Base-by-base conservation (phyloP, 2,329 filamentous ascomycete species). In the Macrophomina pseudophaseolina region DNA sequence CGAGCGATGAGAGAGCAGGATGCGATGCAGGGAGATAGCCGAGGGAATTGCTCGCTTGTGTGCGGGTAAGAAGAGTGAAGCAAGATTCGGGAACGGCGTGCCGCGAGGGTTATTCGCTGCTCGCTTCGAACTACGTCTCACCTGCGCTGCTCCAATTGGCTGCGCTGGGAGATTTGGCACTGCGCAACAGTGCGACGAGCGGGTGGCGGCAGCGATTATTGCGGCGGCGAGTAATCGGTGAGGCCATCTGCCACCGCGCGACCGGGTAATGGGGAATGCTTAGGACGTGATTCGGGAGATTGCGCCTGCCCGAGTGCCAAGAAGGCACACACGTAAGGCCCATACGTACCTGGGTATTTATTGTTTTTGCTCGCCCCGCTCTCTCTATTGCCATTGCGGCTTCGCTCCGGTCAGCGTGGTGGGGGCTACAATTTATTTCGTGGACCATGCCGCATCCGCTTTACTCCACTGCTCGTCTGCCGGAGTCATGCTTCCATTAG, bases 1-100 rank as follows among this genome's bases (percentile, higher is more conserved):
- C 7, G 35, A 38, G 11, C 7, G 16, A n/a, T 8, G 44, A 18
- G 44, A 48, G 44, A 18, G 44, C 8, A n/a, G n/a, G 44, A 4
- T 48, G 44, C n/a, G 44, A 48, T 48, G 44, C 44, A 16, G 44
- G 44, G 44, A 48, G 44, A 48, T 48, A n/a, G 44, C 44, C 44
- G 44, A 48, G 16, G 44, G 44, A 18, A 18, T 48, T n/a, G 44
- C 44, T 48, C 44, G 44, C 44, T 48, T 48, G 44, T 44, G 23
- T 23, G 23, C 23, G 23, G 23, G 23, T 23, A 23, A 23, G 35
- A 12, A 38, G 35, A 38, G 35, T 38, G 35, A 23, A 23, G 23
- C 23, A 23, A 23, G 23, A 23, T 3, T 23, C 23, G 23, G 23
- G 23, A 23, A 23, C 3, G 23, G 35, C 35, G 35, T 38, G 35